Evolutionary conservation across 1,139 yeast genomes (phyloP).

Genomic region (Candida tropicalis): DNA sequence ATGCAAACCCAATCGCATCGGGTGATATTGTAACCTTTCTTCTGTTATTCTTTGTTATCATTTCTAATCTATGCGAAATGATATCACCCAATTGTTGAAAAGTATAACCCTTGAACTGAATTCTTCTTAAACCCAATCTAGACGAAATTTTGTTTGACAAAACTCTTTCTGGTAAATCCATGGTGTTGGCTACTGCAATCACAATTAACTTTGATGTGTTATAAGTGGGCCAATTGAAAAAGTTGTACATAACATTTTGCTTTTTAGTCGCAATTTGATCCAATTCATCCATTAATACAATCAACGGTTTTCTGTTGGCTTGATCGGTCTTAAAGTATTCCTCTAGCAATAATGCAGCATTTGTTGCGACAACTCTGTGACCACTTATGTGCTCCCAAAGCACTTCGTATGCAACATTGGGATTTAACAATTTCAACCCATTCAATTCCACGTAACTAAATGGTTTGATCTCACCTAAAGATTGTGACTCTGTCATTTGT

Average conservation of each 20-base stretch:
- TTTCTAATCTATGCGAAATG: conserved; percentile 68
- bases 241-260: conserved; percentile 90
- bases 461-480: conserved; percentile 50
- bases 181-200: conserved; percentile 93
- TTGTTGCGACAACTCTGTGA: conserved; percentile 60
- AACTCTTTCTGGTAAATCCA: conserved; percentile 93
- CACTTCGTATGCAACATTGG: conserved; percentile 81
- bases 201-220: conserved; percentile 79
- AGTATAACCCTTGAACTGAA: conserved; percentile 88
- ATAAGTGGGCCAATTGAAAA: conserved; percentile 96
- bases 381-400: conserved; percentile 79
- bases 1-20: conserved; percentile 89
- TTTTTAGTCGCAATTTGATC: conserved; percentile 88
- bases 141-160: conserved; percentile 89
- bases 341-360: conserved; percentile 53
- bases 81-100: conserved; percentile 76
- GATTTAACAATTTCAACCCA: conserved; percentile 84
- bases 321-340: conserved; percentile 35
- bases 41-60: conserved; percentile 44
- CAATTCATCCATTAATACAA: conserved; percentile 86
- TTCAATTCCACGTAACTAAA: conserved; percentile 86
- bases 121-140: conserved; percentile 83
- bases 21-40: conserved; percentile 52
- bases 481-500: conserved; percentile 54
- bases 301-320: conserved; percentile 51